A percentile compares a stretch with the other conserved stretches of the same genome.
These are phyloP conservation scores for Hyaloscypha bicolor DNA, from an alignment of 495 filamentous ascomycete genomes.

Conservation along the genomic window DNA sequence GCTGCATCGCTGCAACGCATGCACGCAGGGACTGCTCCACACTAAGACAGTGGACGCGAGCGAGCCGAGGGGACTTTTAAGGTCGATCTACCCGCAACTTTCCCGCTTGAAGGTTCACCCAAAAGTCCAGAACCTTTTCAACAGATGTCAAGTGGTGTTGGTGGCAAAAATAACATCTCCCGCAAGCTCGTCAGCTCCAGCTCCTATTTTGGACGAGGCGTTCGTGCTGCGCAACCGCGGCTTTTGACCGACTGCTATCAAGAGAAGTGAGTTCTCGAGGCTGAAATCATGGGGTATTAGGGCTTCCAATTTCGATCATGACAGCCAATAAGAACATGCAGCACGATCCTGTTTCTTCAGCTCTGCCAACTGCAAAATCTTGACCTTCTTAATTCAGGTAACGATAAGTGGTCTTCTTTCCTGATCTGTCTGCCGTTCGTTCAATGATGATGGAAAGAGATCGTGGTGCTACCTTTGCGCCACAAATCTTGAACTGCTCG, in stretches of 20 bases:
- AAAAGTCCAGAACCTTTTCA: not conserved
- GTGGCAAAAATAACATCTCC: not conserved
- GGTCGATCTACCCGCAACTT: not conserved
- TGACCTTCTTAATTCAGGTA: not conserved
- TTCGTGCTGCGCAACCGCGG: not conserved
- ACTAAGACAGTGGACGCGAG: not conserved
- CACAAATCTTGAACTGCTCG: not conserved
- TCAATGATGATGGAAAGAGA: not conserved
- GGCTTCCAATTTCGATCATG: not conserved
- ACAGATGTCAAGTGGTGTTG: not conserved
- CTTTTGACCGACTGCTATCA: not conserved
- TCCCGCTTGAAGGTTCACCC: not conserved
- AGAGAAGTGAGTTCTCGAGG: not conserved
- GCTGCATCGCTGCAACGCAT: not conserved
- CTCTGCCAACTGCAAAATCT: not conserved
- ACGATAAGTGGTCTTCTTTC: not conserved
- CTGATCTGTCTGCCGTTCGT: not conserved
- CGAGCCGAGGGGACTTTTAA: not conserved
- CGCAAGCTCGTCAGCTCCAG: not conserved
- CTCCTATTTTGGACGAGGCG: not conserved
- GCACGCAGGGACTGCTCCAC: not conserved
- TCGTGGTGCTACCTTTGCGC: not conserved
- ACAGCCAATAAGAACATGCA: not conserved
- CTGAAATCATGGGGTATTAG: not conserved
- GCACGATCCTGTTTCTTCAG: not conserved